A percentile compares a stretch with the other conserved stretches of the same genome.
Conservation (phyloP, 805 yeast species). For the Lachancea thermotolerans region DNA sequence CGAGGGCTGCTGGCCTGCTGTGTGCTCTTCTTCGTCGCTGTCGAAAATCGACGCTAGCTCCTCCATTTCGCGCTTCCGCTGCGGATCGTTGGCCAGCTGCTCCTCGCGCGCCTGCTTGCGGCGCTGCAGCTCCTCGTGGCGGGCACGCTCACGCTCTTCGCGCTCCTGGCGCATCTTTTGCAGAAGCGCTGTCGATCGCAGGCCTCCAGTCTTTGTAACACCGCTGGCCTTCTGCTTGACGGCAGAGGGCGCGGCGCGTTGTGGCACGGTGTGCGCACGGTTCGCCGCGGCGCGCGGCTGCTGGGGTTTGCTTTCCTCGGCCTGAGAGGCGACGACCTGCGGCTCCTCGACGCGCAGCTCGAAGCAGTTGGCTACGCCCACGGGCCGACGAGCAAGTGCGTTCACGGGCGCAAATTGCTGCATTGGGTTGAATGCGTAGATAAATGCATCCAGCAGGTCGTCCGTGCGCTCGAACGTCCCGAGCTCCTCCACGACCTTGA, state of each 20-base stretch:
- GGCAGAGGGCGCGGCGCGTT: no score
- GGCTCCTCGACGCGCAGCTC: slow-evolving; percentile 1
- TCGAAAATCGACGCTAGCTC: slow-evolving; percentile 27
- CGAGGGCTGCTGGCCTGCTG: neutral
- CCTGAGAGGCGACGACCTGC: no score
- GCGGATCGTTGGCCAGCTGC: slow-evolving; percentile 16
- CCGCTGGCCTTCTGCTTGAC: no score
- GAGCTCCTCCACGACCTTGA: slow-evolving; percentile 21
- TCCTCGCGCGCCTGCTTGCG: slow-evolving; percentile 19
- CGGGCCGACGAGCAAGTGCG: slow-evolving; percentile 1
- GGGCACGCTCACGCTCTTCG: slow-evolving; percentile 25
- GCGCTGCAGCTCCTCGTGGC: slow-evolving; percentile 23
- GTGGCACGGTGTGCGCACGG: no score
- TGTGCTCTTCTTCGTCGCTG: slow-evolving; percentile 13
- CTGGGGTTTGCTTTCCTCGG: no score
- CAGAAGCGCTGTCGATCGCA: slow-evolving; percentile 28
- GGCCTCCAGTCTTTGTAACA: slow-evolving; percentile 11
- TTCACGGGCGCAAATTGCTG: slow-evolving; percentile 10
- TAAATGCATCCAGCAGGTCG: slow-evolving; percentile 24
- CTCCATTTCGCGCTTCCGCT: slow-evolving; percentile 26
- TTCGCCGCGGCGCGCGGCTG: no score
- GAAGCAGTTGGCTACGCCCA: slow-evolving; percentile 5
- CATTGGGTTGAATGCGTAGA: slow-evolving; percentile 31
- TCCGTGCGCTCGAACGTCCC: slow-evolving; percentile 12
- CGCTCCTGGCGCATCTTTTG: slow-evolving; percentile 29